phyloP scores from a whole-genome alignment of 2,329 filamentous ascomycete genomes.

The Akanthomyces lecanii region DNA sequence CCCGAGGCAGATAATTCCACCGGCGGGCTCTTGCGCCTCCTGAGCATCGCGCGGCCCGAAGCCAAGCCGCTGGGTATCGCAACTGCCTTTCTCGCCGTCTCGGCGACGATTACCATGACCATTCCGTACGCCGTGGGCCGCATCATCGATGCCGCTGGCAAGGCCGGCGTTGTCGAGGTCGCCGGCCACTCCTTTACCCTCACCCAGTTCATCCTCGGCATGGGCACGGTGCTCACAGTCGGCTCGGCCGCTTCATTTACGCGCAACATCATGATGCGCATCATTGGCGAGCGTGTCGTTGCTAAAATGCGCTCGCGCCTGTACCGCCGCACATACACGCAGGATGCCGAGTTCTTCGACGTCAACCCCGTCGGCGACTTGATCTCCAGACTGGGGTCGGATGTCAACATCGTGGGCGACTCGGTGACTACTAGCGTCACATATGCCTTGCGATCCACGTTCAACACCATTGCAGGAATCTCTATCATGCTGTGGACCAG shows the following conservation, averaged over 20 bases:
- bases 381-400: slow-evolving; percentile 90
- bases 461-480: slow-evolving; percentile 86
- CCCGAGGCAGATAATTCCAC: slow-evolving; percentile 56
- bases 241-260: slow-evolving; percentile 91
- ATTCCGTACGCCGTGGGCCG: slow-evolving; percentile 96
- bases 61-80: slow-evolving; percentile 71
- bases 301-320: slow-evolving; percentile 85
- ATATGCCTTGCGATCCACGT: slow-evolving; percentile 82
- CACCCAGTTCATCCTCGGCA: slow-evolving; percentile 79
- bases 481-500: slow-evolving; percentile 95
- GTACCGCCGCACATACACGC: slow-evolving; percentile 85
- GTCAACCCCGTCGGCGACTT: slow-evolving; percentile 95
- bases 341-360: slow-evolving; percentile 98
- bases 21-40: slow-evolving; percentile 71
- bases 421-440: slow-evolving; percentile 97
- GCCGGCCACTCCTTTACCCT: slow-evolving; percentile 79
- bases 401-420: slow-evolving; percentile 97
- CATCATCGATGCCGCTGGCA: slow-evolving; percentile 86
- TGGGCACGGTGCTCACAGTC: slow-evolving; percentile 71
- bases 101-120: slow-evolving; percentile 92
- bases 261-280: slow-evolving; percentile 85
- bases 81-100: slow-evolving; percentile 79
- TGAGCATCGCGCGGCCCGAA: slow-evolving; percentile 87
- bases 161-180: slow-evolving; percentile 59
- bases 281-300: slow-evolving; percentile 93